Evolutionary conservation across 2,329 filamentous ascomycete species (phyloP).

Genomic region (Monosporascus ibericus): DNA sequence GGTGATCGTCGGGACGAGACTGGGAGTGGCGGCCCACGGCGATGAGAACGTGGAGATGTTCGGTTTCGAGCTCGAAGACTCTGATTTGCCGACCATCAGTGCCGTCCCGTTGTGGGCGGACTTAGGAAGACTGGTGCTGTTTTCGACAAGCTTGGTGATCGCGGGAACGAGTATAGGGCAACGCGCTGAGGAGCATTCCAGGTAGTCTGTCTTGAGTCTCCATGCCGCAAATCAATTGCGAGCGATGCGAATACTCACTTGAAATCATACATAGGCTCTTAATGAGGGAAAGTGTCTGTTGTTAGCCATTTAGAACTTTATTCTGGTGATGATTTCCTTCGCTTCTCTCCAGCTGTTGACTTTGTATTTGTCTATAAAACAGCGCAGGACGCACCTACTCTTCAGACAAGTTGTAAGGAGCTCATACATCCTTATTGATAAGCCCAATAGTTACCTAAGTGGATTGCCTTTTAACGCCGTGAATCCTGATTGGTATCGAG

Average conservation of each 20-base stretch:
- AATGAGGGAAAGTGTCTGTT: too few species aligned
- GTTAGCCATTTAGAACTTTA: too few species aligned
- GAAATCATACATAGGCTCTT: too few species aligned
- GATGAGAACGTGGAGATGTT: constrained; percentile 23
- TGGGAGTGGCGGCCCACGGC: constrained; percentile 22
- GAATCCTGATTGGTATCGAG: constrained; percentile 13
- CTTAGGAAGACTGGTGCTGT: constrained; percentile 12
- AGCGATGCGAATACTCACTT: too few species aligned
- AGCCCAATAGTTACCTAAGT: too few species aligned
- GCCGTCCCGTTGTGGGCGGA: constrained; percentile 13
- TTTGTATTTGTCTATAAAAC: too few species aligned
- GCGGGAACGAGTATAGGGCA: constrained; percentile 27
- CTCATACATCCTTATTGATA: too few species aligned
- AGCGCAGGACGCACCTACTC: too few species aligned
- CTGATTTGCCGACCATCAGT: constrained; percentile 20
- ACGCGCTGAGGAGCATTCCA: constrained; percentile 11
- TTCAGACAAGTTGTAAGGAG: too few species aligned
- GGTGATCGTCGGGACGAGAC: constrained; percentile 27
- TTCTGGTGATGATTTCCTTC: too few species aligned
- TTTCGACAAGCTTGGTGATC: constrained; percentile 23
- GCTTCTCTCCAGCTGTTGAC: too few species aligned
- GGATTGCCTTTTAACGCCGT: constrained; percentile 1
- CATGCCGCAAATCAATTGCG: too few species aligned
- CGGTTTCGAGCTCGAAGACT: constrained; percentile 15
- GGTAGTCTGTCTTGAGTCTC: not conserved